Evolutionary conservation across 2,329 filamentous ascomycete genomes (phyloP).

Genomic region (Trichoderma aggressivum): DNA sequence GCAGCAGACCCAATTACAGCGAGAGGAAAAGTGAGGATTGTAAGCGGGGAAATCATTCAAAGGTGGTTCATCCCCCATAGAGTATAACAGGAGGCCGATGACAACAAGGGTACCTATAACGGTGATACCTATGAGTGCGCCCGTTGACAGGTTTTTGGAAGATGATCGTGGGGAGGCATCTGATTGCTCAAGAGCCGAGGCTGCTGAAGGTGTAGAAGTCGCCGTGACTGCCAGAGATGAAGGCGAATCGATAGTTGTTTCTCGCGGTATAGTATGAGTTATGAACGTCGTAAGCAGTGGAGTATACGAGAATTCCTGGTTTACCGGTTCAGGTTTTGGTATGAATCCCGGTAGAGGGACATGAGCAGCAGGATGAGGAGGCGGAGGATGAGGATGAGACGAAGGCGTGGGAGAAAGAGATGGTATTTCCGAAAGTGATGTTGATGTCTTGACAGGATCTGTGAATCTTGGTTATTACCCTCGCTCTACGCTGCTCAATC

Average conservation of each 20-base stretch:
- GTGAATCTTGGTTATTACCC: background rate
- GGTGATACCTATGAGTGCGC: slow-evolving; percentile 55
- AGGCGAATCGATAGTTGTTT: background rate
- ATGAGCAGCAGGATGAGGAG: background rate
- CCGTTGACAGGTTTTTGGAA: background rate
- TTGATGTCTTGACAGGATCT: background rate
- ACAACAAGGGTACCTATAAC: slow-evolving; percentile 37
- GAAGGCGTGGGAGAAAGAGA: background rate
- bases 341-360: background rate
- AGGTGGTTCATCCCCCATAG: slow-evolving; percentile 27
- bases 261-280: background rate
- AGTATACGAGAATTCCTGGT: background rate
- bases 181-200: background rate
- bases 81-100: slow-evolving; percentile 40
- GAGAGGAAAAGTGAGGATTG: no score
- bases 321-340: background rate
- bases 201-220: background rate
- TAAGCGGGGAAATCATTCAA: no score
- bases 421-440: background rate
- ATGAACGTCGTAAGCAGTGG: background rate
- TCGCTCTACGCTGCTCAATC: background rate
- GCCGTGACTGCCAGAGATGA: background rate
- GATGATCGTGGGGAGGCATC: background rate
- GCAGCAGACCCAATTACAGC: no score
- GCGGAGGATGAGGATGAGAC: background rate